Evolutionary conservation across 192 early-diverging fungal species (phyloP).

Genomic region (Gryganskiella cystojenkinii): DNA sequence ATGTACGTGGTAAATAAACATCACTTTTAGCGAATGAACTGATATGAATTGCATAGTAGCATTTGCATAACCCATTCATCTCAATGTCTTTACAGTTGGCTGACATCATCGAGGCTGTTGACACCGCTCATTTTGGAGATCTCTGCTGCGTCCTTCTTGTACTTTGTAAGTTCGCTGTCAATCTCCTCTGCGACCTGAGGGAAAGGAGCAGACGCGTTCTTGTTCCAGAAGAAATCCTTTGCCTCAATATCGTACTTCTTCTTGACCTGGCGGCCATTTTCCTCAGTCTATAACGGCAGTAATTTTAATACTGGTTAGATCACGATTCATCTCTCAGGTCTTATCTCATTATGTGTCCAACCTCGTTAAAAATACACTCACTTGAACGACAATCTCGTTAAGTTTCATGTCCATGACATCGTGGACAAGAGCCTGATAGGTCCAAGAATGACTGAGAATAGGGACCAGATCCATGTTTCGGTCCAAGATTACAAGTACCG

Average conservation of each 20-base stretch:
- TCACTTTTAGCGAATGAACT: not conserved
- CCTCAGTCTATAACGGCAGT: slow-evolving; percentile 55
- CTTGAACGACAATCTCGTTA: slow-evolving; percentile 81
- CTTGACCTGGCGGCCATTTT: slow-evolving; percentile 70
- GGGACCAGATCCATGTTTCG: slow-evolving; percentile 90
- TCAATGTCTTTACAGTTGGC: slow-evolving; percentile 69
- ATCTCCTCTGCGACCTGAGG: slow-evolving; percentile 98
- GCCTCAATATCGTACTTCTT: slow-evolving; percentile 91
- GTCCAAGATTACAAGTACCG: slow-evolving; percentile 91
- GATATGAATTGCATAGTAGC: not conserved
- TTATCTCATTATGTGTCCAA: no score
- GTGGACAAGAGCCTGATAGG: slow-evolving; percentile 96
- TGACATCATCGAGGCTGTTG: slow-evolving; percentile 82
- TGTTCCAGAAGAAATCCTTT: slow-evolving; percentile 94
- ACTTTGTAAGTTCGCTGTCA: slow-evolving; percentile 91
- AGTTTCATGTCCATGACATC: slow-evolving; percentile 94
- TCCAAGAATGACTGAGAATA: slow-evolving; percentile 98
- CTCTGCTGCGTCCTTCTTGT: slow-evolving; percentile 95
- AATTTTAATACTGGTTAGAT: no score
- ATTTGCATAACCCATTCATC: not conserved
- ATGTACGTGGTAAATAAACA: not conserved
- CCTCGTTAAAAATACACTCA: no score
- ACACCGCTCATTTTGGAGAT: slow-evolving; percentile 90
- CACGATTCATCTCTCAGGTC: not conserved
- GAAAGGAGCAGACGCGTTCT: slow-evolving; percentile 93